These are phyloP conservation scores for Sarocladium brachiariae DNA, from an alignment of 2,329 filamentous ascomycete species.

Conservation along the genomic window DNA sequence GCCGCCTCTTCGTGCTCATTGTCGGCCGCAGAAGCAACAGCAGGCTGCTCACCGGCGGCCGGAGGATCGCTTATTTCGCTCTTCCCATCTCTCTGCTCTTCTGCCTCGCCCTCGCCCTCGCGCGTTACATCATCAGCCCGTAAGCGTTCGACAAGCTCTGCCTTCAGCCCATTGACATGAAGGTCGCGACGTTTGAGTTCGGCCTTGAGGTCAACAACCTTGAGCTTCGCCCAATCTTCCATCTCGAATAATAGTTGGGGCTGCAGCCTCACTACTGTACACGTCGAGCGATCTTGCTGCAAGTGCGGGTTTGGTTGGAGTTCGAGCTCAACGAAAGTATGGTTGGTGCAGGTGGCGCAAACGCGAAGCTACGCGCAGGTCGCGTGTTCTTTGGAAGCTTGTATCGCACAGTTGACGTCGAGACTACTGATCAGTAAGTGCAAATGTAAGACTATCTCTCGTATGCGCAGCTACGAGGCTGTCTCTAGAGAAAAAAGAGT, in stretches of 20 bases:
- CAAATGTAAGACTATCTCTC: too few relatives aligned
- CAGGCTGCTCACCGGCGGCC: neutral
- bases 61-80: constrained; percentile 13
- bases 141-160: constrained; percentile 63
- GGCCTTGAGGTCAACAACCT: constrained; percentile 67
- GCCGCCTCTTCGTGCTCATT: constrained; percentile 9
- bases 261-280: neutral
- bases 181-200: constrained; percentile 70
- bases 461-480: too few relatives aligned
- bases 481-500: too few relatives aligned
- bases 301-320: too few relatives aligned
- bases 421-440: too few relatives aligned
- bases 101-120: too few relatives aligned
- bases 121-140: constrained; percentile 28
- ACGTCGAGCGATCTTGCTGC: neutral
- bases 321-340: too few relatives aligned
- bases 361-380: too few relatives aligned
- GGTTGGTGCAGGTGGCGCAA: too few relatives aligned
- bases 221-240: constrained; percentile 52
- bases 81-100: constrained; percentile 14
- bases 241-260: constrained; percentile 23
- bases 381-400: too few relatives aligned
- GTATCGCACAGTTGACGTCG: too few relatives aligned
- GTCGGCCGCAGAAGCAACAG: constrained; percentile 11
- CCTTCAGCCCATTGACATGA: constrained; percentile 61